Base-by-base conservation (phyloP, 352 stramenopile species). In the Globisporangium cystogenes region DNA sequence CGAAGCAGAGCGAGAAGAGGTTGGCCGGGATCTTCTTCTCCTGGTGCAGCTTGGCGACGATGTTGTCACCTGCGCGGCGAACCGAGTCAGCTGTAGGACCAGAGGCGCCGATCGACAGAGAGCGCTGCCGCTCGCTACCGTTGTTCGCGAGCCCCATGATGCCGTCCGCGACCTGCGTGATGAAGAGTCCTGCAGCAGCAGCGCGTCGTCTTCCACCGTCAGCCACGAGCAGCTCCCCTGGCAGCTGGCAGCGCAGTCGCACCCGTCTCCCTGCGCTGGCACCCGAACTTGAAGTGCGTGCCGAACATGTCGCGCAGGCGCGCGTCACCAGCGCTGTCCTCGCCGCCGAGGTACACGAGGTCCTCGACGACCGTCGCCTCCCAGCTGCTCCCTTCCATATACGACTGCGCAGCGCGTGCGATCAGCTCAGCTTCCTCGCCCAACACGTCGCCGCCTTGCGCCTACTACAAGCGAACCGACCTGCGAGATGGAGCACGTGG, bases 301-400 rank as follows among this genome's bases (percentile, higher is more conserved):
- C 82, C 82, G 49, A 76, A 93, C 37, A 77, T 68, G 43, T 74
- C 65, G 7, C 90, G 45, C 41, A 89, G 59, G 20, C 59, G 56
- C 24, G 90, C 67, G 2, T 65, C 65, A 37, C 84, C 61, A 11
- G 62, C 57, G 26, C 71, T 71, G 6, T 54, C 68, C 15, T 81
- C 79, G n/a, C 80, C 76, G 39, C 84, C 84, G 16, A 94, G 63
- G 82, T 82, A 94, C 51, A 86, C 78, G 21, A 92, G 50, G 47
- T 95, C 84, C 35, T 91, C 69, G 14, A 95, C 69, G 35, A 95
- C 69, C 14, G 90, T 67, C 3, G 84, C 84, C 26, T 77, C 67
- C 87, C 86, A 96, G 68, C 87, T 90, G 54, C 86, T 96, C 35
- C 86, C 85, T 71, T 96, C 86, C 21, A 82, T 88, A 59, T 96